Evolutionary conservation across 805 yeast species (phyloP).

Genomic region (Ogataea wickerhamii): DNA sequence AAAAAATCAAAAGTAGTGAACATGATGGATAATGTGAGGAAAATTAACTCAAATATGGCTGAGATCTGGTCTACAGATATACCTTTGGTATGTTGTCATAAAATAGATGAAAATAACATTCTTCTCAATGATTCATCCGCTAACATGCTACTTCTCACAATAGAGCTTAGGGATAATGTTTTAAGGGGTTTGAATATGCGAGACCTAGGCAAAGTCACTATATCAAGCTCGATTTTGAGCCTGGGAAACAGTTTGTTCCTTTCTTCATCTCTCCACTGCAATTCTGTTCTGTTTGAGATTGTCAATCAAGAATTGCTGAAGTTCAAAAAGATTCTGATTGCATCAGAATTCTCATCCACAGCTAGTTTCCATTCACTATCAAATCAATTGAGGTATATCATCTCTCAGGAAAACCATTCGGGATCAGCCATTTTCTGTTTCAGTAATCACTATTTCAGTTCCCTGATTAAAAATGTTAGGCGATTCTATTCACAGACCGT

Average conservation of each 20-base stretch:
- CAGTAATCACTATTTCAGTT: conserved; percentile 6
- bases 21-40: neutral
- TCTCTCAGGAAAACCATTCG: neutral
- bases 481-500: neutral
- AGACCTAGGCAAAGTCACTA: conserved; percentile 4
- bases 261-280: conserved; percentile 4
- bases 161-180: neutral
- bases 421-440: neutral
- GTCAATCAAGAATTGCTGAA: neutral
- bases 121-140: conserved; percentile 3
- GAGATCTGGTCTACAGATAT: neutral
- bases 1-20: neutral
- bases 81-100: neutral
- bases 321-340: neutral
- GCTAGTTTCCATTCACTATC: neutral
- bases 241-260: conserved; percentile 3
- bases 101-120: neutral
- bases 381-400: neutral
- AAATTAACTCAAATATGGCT: neutral
- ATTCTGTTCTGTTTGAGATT: conserved; percentile 5
- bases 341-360: neutral
- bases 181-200: neutral
- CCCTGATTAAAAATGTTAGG: conserved; percentile 1
- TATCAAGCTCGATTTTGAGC: conserved; percentile 2
- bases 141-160: neutral